Percentiles rank a stretch among this genome's conserved stretches.
Conservation (phyloP, 2,329 filamentous ascomycete species). For the Botrytis hyacinthi region DNA sequence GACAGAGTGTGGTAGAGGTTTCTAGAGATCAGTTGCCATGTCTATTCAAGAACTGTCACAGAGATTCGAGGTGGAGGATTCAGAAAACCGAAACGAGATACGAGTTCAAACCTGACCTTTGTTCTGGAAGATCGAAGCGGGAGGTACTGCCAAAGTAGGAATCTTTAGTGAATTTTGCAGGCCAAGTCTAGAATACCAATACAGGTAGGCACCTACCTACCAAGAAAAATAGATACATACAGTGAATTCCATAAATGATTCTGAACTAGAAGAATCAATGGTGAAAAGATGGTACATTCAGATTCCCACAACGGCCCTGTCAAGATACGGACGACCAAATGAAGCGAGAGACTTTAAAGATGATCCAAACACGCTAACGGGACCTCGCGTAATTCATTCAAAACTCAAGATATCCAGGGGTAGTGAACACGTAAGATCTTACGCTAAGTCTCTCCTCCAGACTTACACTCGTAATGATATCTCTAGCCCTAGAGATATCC, state of each 20-base stretch:
- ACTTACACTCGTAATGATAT: too few relatives aligned
- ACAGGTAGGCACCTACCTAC: neutral
- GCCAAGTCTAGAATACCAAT: neutral
- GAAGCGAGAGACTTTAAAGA: neutral
- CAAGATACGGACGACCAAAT: rapidly evolving
- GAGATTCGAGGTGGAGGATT: neutral
- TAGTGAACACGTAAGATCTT: too few relatives aligned
- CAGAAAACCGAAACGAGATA: neutral
- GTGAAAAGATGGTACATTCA: neutral
- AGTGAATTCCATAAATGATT: neutral
- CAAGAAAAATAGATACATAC: neutral
- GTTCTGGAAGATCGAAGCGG: neutral
- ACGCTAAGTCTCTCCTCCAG: too few relatives aligned
- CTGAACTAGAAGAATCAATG: neutral
- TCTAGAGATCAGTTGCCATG: neutral
- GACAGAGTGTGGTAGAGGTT: neutral
- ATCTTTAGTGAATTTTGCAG: neutral
- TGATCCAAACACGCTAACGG: neutral
- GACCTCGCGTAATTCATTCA: neutral
- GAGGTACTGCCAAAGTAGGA: neutral
- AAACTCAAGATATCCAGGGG: neutral
- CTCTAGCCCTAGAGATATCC: too few relatives aligned
- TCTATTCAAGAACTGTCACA: neutral
- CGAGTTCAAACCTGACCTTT: too few relatives aligned
- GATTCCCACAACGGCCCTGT: rapidly evolving